phyloP scores from a whole-genome alignment of 176 grass and related monocot species.

The Thinopyrum elongatum region DNA sequence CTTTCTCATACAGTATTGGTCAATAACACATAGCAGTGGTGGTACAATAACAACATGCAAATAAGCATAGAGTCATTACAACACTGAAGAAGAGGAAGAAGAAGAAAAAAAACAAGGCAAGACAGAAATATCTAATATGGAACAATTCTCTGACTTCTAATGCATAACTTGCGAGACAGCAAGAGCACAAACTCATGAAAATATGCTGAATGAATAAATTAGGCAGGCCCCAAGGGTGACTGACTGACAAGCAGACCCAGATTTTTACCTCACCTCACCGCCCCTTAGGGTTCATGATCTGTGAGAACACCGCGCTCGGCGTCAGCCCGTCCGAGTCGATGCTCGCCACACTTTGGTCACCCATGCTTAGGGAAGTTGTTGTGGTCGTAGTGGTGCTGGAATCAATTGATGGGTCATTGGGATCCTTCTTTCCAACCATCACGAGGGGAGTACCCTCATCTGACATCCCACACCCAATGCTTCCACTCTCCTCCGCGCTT shows the following conservation, averaged over 20 bases:
- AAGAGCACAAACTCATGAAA: conserved; percentile 38
- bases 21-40: conserved; percentile 22
- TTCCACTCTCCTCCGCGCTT: conserved; percentile 70
- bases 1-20: conserved; percentile 23
- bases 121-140: conserved; percentile 42
- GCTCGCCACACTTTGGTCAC: conserved; percentile 67
- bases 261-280: conserved; percentile 72
- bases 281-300: conserved; percentile 98
- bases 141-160: conserved; percentile 44
- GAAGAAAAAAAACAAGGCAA: conserved; percentile 27
- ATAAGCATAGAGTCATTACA: conserved; percentile 45
- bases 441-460: conserved; percentile 53
- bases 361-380: conserved; percentile 76
- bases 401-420: conserved; percentile 55
- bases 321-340: conserved; percentile 79
- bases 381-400: conserved; percentile 66
- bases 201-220: conserved; percentile 52
- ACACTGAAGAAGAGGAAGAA: conserved; percentile 4
- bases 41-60: conserved; percentile 42
- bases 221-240: conserved; percentile 15
- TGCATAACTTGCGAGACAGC: conserved; percentile 31
- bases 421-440: conserved; percentile 76
- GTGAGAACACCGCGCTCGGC: conserved; percentile 85
- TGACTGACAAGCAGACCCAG: neutral
- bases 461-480: conserved; percentile 58